Conservation (phyloP, 1,284 basidiomycete species). For the Apiotrichum brassicae region DNA sequence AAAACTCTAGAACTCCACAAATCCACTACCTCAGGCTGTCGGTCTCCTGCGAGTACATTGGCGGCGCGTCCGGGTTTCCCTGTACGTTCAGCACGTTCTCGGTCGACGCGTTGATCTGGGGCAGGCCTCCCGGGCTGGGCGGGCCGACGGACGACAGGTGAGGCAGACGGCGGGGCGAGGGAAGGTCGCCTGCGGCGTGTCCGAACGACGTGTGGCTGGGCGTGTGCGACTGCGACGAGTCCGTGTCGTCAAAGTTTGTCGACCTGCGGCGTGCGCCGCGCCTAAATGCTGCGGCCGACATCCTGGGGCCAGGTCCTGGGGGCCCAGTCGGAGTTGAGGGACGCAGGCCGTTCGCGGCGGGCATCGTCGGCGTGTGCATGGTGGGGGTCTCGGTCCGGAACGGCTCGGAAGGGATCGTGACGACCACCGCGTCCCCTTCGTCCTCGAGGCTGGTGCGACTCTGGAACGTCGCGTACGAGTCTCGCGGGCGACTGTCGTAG, state of each 20-base stretch:
- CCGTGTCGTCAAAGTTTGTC: too few species aligned
- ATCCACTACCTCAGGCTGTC: neutral
- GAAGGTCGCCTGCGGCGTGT: too few species aligned
- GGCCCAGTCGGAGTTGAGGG: neutral
- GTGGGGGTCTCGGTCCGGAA: neutral
- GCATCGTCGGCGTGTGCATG: neutral
- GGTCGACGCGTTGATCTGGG: neutral
- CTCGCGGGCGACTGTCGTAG: neutral
- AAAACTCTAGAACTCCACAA: too few species aligned
- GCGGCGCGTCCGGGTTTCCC: neutral
- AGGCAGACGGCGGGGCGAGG: too few species aligned
- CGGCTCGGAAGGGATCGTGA: slow-evolving; percentile 5
- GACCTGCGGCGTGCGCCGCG: neutral
- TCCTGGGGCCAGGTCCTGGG: neutral
- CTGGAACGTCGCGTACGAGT: neutral
- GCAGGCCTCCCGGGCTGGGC: too few species aligned
- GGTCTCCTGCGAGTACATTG: neutral
- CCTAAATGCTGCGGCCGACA: slow-evolving; percentile 9
- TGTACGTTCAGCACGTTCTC: neutral
- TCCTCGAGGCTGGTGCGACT: neutral
- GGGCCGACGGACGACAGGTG: too few species aligned
- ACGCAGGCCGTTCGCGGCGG: neutral
- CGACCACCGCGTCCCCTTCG: slow-evolving; percentile 3
- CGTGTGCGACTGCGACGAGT: too few species aligned
- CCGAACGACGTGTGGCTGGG: too few species aligned